Percentiles rank a stretch among this genome's conserved stretches.
These are phyloP conservation scores for Sindora glabra DNA, from an alignment of 306 rosid species.

Conservation along the genomic window DNA sequence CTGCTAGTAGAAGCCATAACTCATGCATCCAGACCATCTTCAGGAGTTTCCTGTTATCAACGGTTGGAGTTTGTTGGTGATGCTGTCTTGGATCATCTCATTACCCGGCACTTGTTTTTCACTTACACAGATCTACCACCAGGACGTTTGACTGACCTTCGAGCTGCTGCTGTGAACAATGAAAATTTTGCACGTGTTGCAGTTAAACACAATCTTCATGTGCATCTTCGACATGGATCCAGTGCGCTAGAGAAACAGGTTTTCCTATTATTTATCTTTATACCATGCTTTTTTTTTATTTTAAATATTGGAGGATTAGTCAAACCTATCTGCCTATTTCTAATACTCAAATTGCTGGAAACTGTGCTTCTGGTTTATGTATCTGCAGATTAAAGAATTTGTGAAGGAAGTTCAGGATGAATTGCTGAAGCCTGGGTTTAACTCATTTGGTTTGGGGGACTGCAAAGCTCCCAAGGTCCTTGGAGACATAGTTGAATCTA, in stretches of 20 bases:
- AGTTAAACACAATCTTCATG: conserved; percentile 77
- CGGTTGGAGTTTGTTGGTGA: conserved; percentile 97
- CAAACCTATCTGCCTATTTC: background rate
- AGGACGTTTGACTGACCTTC: conserved; percentile 90
- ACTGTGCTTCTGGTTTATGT: conserved; percentile 15
- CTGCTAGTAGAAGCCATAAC: conserved; percentile 87
- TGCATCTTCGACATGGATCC: conserved; percentile 94
- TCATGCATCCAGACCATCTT: conserved; percentile 97
- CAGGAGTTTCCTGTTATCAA: conserved; percentile 97
- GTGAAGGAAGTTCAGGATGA: conserved; percentile 90
- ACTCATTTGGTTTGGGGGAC: conserved; percentile 97
- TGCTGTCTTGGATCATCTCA: conserved; percentile 95
- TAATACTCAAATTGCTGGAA: background rate
- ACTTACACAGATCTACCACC: conserved; percentile 92
- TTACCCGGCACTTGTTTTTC: conserved; percentile 89
- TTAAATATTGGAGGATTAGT: conserved; percentile 6
- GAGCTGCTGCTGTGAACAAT: conserved; percentile 99
- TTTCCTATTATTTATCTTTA: background rate
- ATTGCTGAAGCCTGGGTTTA: conserved; percentile 77
- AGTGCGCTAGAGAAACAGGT: conserved; percentile 97
- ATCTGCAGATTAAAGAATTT: conserved; percentile 78
- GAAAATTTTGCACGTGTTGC: conserved; percentile 99
- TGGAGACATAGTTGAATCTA: conserved; percentile 96
- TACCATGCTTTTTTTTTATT: background rate
- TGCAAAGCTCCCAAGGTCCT: conserved; percentile 99